These are phyloP conservation scores for Imleria badia DNA, from an alignment of 768 basidiomycete species.

Conservation along the genomic window DNA sequence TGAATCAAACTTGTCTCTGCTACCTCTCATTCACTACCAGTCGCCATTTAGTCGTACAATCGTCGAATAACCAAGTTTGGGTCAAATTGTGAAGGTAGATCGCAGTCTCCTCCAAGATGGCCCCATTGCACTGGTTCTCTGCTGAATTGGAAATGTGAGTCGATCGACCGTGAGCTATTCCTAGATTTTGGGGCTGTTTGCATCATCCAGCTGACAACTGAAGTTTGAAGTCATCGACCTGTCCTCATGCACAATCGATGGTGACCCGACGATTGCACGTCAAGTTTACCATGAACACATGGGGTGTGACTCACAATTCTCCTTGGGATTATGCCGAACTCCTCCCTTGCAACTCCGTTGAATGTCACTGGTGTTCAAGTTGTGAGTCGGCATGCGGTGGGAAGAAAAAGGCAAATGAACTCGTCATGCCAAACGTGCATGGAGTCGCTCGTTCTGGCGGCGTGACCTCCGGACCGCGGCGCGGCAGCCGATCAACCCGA, in stretches of 20 bases:
- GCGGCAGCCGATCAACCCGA: constrained; percentile 17
- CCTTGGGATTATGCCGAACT: background rate
- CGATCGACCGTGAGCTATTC: constrained; percentile 14
- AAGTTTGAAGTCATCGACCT: background rate
- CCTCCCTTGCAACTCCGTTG: background rate
- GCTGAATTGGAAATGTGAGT: constrained; percentile 22
- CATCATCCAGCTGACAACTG: constrained; percentile 3
- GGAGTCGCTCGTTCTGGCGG: constrained; percentile 8
- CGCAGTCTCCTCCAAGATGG: background rate
- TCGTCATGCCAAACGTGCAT: constrained; percentile 10
- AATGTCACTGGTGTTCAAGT: background rate
- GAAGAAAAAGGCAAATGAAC: constrained; percentile 3
- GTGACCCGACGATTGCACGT: background rate
- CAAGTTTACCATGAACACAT: background rate
- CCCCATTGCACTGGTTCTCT: constrained; percentile 4
- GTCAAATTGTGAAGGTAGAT: constrained; percentile 7
- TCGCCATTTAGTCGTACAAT: background rate
- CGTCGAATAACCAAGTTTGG: constrained; percentile 3
- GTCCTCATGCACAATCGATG: constrained; percentile 6
- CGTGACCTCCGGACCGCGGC: constrained; percentile 9
- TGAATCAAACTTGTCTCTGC: background rate
- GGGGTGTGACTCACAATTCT: constrained; percentile 7
- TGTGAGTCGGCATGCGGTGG: constrained; percentile 6
- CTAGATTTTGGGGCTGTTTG: constrained; percentile 3
- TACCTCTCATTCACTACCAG: background rate